Percentiles rank a stretch among this genome's conserved stretches.
Conservation (phyloP, 202 grass and related monocot genomes). For the Panicum virgatum region DNA sequence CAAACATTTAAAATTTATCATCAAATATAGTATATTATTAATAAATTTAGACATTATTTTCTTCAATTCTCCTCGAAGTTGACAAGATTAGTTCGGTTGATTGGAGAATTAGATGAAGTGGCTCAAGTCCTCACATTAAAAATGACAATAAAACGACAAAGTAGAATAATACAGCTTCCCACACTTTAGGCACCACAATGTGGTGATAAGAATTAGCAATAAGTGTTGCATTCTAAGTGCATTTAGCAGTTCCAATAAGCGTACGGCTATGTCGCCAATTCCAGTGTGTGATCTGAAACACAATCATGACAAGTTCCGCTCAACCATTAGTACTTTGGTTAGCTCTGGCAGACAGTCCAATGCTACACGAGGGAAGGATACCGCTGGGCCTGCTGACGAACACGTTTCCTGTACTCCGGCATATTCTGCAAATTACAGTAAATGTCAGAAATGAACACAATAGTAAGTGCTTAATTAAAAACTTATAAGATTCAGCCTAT, state of each 20-base stretch:
- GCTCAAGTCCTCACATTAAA: too few relatives aligned
- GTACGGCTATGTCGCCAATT: neutral
- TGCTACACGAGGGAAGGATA: conserved; percentile 54
- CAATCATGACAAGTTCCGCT: conserved; percentile 30
- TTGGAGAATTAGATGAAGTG: too few relatives aligned
- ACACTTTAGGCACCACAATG: neutral
- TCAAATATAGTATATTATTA: too few relatives aligned
- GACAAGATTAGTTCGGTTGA: too few relatives aligned
- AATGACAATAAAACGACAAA: too few relatives aligned
- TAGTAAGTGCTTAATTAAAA: neutral
- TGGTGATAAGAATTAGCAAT: neutral
- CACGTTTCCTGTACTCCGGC: conserved; percentile 56
- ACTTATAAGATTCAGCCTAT: neutral
- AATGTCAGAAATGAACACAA: neutral
- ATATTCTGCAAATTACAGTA: conserved; percentile 50
- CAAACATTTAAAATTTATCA: too few relatives aligned
- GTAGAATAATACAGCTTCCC: neutral
- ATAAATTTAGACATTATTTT: too few relatives aligned
- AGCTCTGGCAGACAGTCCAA: neutral
- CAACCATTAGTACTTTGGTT: conserved; percentile 17
- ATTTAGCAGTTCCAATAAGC: conserved; percentile 9
- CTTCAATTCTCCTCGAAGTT: too few relatives aligned
- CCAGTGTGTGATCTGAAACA: neutral
- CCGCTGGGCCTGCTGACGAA: conserved; percentile 59
- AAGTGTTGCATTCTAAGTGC: neutral